Evolutionary conservation across 2,329 filamentous ascomycete species (phyloP), one percentile per base, ranked within the genome.

Genomic region (Talaromyces sp.): DNA sequence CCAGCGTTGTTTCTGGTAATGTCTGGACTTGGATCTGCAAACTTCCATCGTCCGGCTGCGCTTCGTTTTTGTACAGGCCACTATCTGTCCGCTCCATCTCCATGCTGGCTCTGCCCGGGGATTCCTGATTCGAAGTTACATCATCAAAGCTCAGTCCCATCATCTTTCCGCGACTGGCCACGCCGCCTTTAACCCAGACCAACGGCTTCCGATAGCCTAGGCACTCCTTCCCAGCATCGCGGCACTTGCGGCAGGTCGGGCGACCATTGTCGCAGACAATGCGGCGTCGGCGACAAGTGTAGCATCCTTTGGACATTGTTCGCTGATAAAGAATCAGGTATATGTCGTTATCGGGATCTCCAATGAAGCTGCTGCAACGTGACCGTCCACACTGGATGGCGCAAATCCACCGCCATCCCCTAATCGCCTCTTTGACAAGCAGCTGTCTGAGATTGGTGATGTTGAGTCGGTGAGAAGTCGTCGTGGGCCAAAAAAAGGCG

Each of bases 91-190:
- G 53, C 14, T 50, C 46, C 19, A 27, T 24, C 13, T 9, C 11
- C 51, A 54, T 31, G 27, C 26, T 46, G 4, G 43, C 43, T 21
- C 43, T 46, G 19, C 29, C 26, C 29, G 60, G 51, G 29, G 19
- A 53, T 17, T 55, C 59, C 21, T 32, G 62, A 64, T 68, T 24
- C 19, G 43, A 46, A 21, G 43, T 58, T 19, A 69, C 65, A 60
- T 80, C 78, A 59, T 78, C 75, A 65, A 79, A 82, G 26, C 77
- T 78, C 67, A 78, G 78, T n/a, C 81, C 81, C 78, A 82, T 81
- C 80, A 82, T 77, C 68, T 77, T 78, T 24, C 76, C 76, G 38
- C 76, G 76, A 65, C 76, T 78, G 24, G 76, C 76, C 52, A 78
- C 74, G 50, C 75, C 75, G 54, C 75, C 75, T 57, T 75, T 75